Evolutionary conservation across 192 early-diverging fungal genomes (phyloP), one percentile per base, ranked within the genome.

Genomic region (Thoreauomyces humboldtii): DNA sequence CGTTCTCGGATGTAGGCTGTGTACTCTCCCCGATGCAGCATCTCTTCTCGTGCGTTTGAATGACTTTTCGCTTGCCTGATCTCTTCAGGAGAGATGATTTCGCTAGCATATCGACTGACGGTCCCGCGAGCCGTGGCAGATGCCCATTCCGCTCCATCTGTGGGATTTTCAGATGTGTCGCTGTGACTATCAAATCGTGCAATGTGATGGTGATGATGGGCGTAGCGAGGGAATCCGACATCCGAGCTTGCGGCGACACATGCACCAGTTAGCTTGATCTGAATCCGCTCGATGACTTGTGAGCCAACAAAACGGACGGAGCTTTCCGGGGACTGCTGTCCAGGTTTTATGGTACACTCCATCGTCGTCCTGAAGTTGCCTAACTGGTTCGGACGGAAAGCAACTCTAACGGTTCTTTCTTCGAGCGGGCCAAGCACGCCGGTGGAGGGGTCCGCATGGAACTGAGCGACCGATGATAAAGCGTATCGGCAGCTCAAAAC

Each of bases 341-440:
- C 44, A 11, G 46, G 7, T 45, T 59, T 42, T 14, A 77, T 70
- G 43, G 33, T 51, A 47, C 59, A 73, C 17, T 52, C 24, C 52
- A 71, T 53, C 1, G 19, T 69, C 7, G 44, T 70, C 15, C 75
- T 57, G 51, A 79, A 76, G 11, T 64, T 25, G 9, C 81, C 81
- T 29, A 75, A 55, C 58, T 82, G 81, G 34, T 78, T 70, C 17
- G 81, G 81, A 34, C 63, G 42, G 66, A 79, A 82, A 1, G 55
- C 12, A 1, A 77, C 50, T 17, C 54, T 52, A 32, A 82, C 69
- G 3, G 27, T 47, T 7, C 12, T 61, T 9, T 53, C 19, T 34
- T 69, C 65, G 2, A 44, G 48, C 4, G 77, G 70, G 4, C 41
- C 29, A 5, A 79, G 37, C 3, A 6, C 29, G 11, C 81, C 81